Evolutionary conservation across 1,284 basidiomycete genomes (phyloP).

Genomic region (Retiboletus flavoniger): DNA sequence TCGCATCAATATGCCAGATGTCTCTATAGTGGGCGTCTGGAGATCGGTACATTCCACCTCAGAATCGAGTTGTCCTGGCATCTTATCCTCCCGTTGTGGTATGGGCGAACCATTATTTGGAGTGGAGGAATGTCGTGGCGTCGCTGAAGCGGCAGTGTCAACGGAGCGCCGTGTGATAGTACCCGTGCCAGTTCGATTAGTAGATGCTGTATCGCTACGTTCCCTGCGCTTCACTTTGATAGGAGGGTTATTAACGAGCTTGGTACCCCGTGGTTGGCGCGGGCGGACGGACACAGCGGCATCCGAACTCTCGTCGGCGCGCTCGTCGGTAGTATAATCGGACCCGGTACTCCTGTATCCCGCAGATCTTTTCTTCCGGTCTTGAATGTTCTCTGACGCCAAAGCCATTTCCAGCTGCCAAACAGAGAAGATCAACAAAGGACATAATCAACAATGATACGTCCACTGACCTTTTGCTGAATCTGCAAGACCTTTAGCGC

Average conservation of each 20-base stretch:
- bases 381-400: constrained; percentile 50
- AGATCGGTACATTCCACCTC: constrained; percentile 29
- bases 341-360: constrained; percentile 25
- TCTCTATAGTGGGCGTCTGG: constrained; percentile 26
- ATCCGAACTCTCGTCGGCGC: constrained; percentile 36
- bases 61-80: constrained; percentile 24
- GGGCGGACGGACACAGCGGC: constrained; percentile 27
- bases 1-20: constrained; percentile 8
- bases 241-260: constrained; percentile 35
- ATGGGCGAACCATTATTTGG: constrained; percentile 32
- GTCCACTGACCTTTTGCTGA: constrained; percentile 66
- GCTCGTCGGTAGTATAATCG: constrained; percentile 34
- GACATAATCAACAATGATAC: neutral
- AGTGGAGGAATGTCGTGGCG: constrained; percentile 33
- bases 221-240: constrained; percentile 34
- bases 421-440: constrained; percentile 9
- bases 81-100: constrained; percentile 32
- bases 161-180: constrained; percentile 26
- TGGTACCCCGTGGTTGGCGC: constrained; percentile 27
- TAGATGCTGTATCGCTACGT: constrained; percentile 35
- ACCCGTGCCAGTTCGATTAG: constrained; percentile 31
- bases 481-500: constrained; percentile 81
- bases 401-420: constrained; percentile 70
- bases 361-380: constrained; percentile 40
- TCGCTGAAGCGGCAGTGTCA: constrained; percentile 27